These are phyloP conservation scores for Synchytrium microbalum DNA, from an alignment of 371 early-diverging fungal species.

Conservation along the genomic window DNA sequence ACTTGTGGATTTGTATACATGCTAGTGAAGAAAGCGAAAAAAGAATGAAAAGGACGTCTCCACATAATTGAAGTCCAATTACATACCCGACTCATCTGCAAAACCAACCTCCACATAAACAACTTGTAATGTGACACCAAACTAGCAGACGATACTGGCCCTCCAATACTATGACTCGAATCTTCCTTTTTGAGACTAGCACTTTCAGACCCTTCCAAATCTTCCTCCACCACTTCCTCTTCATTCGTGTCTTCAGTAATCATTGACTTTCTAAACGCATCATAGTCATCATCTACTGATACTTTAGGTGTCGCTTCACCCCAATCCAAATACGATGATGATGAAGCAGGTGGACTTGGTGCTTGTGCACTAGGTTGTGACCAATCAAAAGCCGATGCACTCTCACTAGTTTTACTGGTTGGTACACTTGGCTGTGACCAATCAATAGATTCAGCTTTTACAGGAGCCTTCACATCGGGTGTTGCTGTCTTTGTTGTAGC, in stretches of 20 bases:
- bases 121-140: background rate
- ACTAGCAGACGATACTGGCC: background rate
- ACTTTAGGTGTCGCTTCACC: conserved; percentile 18
- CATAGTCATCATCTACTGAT: conserved; percentile 31
- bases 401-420: conserved; percentile 8
- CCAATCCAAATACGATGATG: conserved; percentile 16
- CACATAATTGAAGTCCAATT: too few species aligned
- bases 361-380: conserved; percentile 16
- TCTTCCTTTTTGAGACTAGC: background rate
- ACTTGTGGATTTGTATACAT: background rate
- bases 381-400: conserved; percentile 21
- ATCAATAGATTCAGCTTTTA: conserved; percentile 12
- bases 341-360: background rate
- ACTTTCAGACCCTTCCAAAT: too few species aligned
- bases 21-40: background rate
- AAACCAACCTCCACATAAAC: background rate
- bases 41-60: background rate
- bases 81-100: background rate
- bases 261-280: conserved; percentile 28
- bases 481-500: background rate
- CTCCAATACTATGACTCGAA: background rate
- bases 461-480: background rate
- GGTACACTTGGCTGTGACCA: conserved; percentile 16
- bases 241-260: background rate
- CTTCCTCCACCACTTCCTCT: background rate